Base-by-base conservation (phyloP, 495 filamentous ascomycete genomes). In the Aspergillus nanangensis region DNA sequence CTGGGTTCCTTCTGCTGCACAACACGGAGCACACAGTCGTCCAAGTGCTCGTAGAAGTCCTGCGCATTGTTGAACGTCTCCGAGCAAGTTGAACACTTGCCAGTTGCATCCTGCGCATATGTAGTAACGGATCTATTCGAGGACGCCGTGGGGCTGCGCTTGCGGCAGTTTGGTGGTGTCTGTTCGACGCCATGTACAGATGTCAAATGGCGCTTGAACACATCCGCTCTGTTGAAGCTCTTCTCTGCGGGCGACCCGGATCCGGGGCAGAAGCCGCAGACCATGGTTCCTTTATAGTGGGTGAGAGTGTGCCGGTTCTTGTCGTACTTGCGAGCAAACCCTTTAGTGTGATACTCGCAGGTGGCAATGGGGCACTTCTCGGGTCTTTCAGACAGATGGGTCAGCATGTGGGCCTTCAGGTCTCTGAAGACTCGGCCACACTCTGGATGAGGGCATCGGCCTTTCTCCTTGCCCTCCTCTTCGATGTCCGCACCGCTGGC, bases 211-310 rank as follows among this genome's bases (percentile, higher is more conserved):
- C 93, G 81, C 75, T 97, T 99, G 77, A 99, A 99, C 35, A 99
- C 94, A 58, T 99, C 93, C 20, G 94, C 93, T 17, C 93, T 81
- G 71, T 99, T 99, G 71, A 99, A 99, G 45, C 88, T 94, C 75
- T 99, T 99, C 65, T 97, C 93, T 2, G 87, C 88, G 1, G 90
- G 78, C 0, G 90, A 94, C 9, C 94, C 94, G 15, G 87, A 86
- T 2, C 91, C 90, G 2, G 93, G 89, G 51, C 93, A 99, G 66
- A 99, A 97, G 9, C 92, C 91, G 62, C 93, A 99, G 11, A 97
- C 89, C 94, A 99, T 97, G 5, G 90, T 97, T 4, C 94, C 94
- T 65, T 97, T 97, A 76, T 99, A 99, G 54, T 99, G 93, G 19
- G 94, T 99, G 52, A 99, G 62, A 0, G 92, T 96, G 60, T 99